Evolutionary conservation across 2,329 filamentous ascomycete species (phyloP), one percentile per base, ranked within the genome.

Genomic region (Sphaerulina populicola): DNA sequence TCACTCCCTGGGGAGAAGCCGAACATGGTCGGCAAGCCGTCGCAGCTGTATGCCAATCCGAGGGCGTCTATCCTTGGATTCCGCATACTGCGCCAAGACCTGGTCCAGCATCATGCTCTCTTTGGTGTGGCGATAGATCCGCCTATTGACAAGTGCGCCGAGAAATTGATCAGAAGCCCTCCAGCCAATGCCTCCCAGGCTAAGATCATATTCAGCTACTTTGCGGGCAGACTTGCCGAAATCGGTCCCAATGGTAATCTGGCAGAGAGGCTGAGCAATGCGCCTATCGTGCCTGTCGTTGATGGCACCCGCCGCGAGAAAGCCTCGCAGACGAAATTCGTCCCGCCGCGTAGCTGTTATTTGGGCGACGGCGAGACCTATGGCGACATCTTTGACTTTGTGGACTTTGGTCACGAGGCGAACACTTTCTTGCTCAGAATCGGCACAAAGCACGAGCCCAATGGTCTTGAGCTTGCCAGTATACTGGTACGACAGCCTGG

Each of bases 341-440:
- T 89, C 40, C 76, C 79, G 12, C 91, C 93, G 4, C 78, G 77
- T 41, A 76, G 82, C 37, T 89, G 85, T 56, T 98, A 95, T 66
- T 75, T 98, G 2, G 93, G 93, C 7, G 75, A 78, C 31, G 75
- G 77, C 47, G 73, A 49, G 30, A 77, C 83, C 58, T 98, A 94
- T 62, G 85, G 81, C 9, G 86, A 94, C 30, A 94, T 98, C 30
- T 95, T 98, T 59, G 89, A 97, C 65, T 98, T 96, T 68, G 90
- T 97, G 11, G 87, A 97, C 66, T 98, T 96, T 71, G 89, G 91
- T 0, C 72, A 77, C 31, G 83, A 91, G 64, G 91, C 88, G 2
- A 97, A 97, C 62, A 76, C 85, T 0, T 98, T 98, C 63, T 72
- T 98, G 14, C 80, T 89, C 60, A 86, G 87, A 56, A 88, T 90